Base-by-base conservation (phyloP, 1,139 yeast genomes). In the Hanseniaspora sp. region DNA sequence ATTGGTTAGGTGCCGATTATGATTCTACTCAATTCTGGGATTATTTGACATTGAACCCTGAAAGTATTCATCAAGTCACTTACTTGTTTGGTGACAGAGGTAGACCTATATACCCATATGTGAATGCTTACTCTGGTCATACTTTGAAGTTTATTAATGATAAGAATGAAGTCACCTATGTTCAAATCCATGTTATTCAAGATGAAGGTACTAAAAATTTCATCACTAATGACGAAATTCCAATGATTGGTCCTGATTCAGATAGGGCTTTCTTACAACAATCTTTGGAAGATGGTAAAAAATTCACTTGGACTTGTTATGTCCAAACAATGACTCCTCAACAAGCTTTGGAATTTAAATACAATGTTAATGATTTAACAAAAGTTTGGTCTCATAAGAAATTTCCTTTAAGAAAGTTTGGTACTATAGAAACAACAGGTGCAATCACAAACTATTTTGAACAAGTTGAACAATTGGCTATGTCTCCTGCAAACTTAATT, bases 101-200 rank as follows among this genome's bases (percentile, higher is more conserved):
- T 59, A 80, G 84, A 46, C 90, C 90, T 29, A 75, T 77, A 40
- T 72, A 78, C 17, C 77, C 74, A 61, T 70, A 75, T 59, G 81
- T 82, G 86, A 74, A 83, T 68, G 86, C 86, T 56, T 83, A 79
- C 71, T 82, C 88, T 5, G 88, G 88, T 52, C 88, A 82, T 70
- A 77, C 88, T 46, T 82, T 76, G 72, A 83, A 83, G 71, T 79
- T 84, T 76, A 72, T 76, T 65, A 82, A 82, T 64, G 71, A 73
- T 56, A 75, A 81, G 61, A 85, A 83, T 56, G 79, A 79, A 53
- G 74, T 80, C 74, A 71, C 72, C 56, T 83, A 82, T 64, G 85
- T 82, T 48, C 87, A 83, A 67, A 76, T 82, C 60, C 88, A 82
- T 68, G 68, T 81, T 56, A 63, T 71, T 52, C 66, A 85, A 42